phyloP scores from a whole-genome alignment of 1,284 basidiomycete species.

The Puccinia triticina region DNA sequence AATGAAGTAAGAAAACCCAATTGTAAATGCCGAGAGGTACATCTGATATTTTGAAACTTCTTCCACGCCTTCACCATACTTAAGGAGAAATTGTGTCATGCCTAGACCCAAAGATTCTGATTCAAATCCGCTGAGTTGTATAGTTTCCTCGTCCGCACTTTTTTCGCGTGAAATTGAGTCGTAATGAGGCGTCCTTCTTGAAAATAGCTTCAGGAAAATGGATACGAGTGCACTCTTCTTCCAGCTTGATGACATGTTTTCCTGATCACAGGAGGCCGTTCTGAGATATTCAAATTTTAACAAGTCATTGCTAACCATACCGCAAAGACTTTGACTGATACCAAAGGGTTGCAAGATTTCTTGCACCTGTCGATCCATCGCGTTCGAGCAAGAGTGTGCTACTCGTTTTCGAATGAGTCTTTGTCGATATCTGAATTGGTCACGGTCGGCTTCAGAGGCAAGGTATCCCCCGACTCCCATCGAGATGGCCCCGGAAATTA shows the following conservation, averaged over 20 bases:
- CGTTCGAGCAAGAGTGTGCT: constrained; percentile 81
- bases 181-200: constrained; percentile 67
- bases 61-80: constrained; percentile 87
- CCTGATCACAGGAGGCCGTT: background rate
- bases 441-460: constrained; percentile 90
- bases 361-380: constrained; percentile 92
- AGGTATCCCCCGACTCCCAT: constrained; percentile 99
- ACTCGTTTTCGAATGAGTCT: constrained; percentile 70
- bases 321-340: constrained; percentile 61
- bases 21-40: constrained; percentile 87
- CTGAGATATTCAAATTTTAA: constrained; percentile 9
- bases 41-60: constrained; percentile 72
- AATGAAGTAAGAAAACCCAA: constrained; percentile 81
- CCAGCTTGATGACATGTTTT: background rate
- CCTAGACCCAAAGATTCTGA: constrained; percentile 65
- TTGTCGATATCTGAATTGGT: constrained; percentile 65
- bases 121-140: constrained; percentile 69
- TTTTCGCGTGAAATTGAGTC: constrained; percentile 53
- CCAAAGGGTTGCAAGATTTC: constrained; percentile 85
- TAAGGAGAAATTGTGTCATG: constrained; percentile 84
- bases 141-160: constrained; percentile 55
- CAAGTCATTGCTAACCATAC: constrained; percentile 14
- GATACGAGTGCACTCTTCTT: constrained; percentile 65
- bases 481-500: constrained; percentile 61
- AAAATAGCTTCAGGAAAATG: background rate